phyloP scores from a whole-genome alignment of 2,329 filamentous ascomycete genomes.

The Ophiostoma montium region DNA sequence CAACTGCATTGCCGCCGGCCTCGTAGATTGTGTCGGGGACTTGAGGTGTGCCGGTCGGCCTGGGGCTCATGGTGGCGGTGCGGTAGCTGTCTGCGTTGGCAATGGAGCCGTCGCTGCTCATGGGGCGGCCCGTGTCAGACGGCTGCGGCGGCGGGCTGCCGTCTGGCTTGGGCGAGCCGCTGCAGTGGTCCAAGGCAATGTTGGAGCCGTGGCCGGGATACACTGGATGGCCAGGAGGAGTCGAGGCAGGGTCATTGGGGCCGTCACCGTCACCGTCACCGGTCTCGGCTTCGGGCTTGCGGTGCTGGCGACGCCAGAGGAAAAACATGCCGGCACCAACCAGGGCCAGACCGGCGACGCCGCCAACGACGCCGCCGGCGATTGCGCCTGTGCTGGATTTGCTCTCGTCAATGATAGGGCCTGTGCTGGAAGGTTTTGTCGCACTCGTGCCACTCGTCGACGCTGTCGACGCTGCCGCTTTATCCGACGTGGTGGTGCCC shows the following conservation, averaged over 20 bases:
- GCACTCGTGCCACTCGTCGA: background rate
- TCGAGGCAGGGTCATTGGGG: no score
- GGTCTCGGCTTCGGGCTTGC: background rate
- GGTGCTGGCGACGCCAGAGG: conserved; percentile 14
- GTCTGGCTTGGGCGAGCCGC: background rate
- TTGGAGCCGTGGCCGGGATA: no score
- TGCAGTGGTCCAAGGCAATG: no score
- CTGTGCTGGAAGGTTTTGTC: no score
- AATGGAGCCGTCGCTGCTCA: background rate
- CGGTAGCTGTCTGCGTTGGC: background rate
- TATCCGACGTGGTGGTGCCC: background rate
- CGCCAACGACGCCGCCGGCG: conserved; percentile 22
- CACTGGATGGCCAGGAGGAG: no score
- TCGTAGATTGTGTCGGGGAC: conserved; percentile 13
- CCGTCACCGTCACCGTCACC: no score
- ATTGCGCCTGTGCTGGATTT: conserved; percentile 18
- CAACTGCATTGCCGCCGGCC: conserved; percentile 9
- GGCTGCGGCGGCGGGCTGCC: conserved; percentile 1
- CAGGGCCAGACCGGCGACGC: conserved; percentile 18
- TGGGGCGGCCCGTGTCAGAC: conserved; percentile 10
- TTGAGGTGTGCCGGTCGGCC: background rate
- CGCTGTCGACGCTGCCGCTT: background rate
- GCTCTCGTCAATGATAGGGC: background rate
- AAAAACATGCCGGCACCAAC: conserved; percentile 16
- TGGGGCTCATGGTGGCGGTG: no score